Conservation (phyloP, 139 green algal species). For the Trebouxia sp. region DNA sequence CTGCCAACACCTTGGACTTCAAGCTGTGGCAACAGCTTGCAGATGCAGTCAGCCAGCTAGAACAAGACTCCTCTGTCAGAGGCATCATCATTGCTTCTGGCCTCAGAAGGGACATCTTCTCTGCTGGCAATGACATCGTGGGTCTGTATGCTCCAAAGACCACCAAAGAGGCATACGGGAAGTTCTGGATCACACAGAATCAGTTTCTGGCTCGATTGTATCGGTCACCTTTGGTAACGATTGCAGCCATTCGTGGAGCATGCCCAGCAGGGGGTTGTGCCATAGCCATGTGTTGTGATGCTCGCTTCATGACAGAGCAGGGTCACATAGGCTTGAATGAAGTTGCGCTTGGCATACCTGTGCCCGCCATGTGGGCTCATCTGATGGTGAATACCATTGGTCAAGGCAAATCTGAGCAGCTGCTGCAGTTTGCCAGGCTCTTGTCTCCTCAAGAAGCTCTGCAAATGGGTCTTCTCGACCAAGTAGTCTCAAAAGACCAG, state of each 20-base stretch:
- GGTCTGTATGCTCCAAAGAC: constrained; percentile 86
- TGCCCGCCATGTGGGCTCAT: constrained; percentile 83
- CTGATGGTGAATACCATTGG: constrained; percentile 69
- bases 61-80: constrained; percentile 54
- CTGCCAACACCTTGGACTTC: constrained; percentile 73
- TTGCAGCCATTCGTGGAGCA: constrained; percentile 83
- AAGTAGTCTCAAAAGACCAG: constrained; percentile 57
- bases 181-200: constrained; percentile 85
- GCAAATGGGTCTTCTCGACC: constrained; percentile 74
- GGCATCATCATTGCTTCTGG: constrained; percentile 74
- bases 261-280: constrained; percentile 92
- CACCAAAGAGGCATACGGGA: constrained; percentile 49
- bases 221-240: constrained; percentile 70
- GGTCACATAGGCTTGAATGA: constrained; percentile 79
- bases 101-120: constrained; percentile 77
- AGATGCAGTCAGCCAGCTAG: constrained; percentile 49
- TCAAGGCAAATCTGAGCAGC: constrained; percentile 50
- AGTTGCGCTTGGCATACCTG: constrained; percentile 81
- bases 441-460: constrained; percentile 53
- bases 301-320: constrained; percentile 76
- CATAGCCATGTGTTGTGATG: constrained; percentile 87
- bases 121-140: constrained; percentile 70
- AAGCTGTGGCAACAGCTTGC: constrained; percentile 66
- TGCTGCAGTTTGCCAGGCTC: constrained; percentile 59
- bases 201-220: constrained; percentile 73